phyloP scores from a whole-genome alignment of 2,329 filamentous ascomycete species.

The Paecilomyces fulvus region DNA sequence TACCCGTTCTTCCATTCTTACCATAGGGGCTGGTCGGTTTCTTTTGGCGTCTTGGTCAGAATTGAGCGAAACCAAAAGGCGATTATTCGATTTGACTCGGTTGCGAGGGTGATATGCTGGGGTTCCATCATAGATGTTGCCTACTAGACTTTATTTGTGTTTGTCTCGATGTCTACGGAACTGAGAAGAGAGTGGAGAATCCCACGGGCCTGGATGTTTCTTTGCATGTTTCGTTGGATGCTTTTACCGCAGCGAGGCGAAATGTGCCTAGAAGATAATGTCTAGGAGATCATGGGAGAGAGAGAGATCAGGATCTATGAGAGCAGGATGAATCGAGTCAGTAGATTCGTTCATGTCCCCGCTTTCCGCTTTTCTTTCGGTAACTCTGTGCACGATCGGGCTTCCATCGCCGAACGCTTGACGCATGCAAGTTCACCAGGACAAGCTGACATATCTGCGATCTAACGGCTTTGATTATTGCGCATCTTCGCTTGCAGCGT shows the following conservation, averaged over 20 bases:
- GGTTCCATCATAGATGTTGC: slow-evolving; percentile 1
- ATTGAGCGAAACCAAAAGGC: not conserved
- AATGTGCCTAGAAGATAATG: not conserved
- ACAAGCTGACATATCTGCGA: not conserved
- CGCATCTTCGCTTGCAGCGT: not conserved
- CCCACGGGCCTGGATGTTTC: not conserved
- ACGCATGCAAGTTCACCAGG: not conserved
- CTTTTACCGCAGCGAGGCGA: not conserved
- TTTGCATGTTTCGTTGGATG: not conserved
- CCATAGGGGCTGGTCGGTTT: not conserved
- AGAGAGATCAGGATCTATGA: not conserved
- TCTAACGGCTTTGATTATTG: not conserved
- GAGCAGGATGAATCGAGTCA: not conserved
- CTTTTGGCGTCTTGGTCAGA: slow-evolving; percentile 1
- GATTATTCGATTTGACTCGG: not conserved
- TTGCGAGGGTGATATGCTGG: not conserved
- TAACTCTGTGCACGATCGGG: not conserved
- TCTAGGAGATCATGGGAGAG: not conserved
- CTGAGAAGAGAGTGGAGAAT: not conserved
- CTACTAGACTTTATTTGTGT: not conserved
- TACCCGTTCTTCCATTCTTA: not conserved
- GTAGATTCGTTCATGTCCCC: not conserved
- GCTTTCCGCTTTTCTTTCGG: not conserved
- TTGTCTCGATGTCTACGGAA: not conserved
- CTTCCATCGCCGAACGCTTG: not conserved